phyloP scores from a whole-genome alignment of 768 basidiomycete genomes.

The Hygrocybe coccinea region DNA sequence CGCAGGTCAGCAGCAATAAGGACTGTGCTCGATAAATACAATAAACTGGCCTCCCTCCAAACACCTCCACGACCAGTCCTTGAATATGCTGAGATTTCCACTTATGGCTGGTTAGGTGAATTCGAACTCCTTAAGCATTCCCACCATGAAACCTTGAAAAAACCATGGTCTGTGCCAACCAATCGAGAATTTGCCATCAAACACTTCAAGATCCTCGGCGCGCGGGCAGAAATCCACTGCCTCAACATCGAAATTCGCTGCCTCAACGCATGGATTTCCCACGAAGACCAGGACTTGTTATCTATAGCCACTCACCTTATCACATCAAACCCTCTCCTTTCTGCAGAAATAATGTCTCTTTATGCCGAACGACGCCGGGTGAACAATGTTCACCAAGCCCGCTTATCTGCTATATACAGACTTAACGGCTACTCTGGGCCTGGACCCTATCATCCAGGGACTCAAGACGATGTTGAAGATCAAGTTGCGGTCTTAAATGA shows the following conservation, averaged over 20 bases:
- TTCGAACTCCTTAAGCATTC: slow-evolving; percentile 16
- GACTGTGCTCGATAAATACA: slow-evolving; percentile 23
- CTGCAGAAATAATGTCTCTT: no score
- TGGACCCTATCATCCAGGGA: no score
- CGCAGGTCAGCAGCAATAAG: slow-evolving; percentile 22
- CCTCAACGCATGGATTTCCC: slow-evolving; percentile 11
- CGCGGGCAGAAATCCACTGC: slow-evolving; percentile 22
- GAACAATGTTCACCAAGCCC: no score
- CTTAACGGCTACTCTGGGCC: no score
- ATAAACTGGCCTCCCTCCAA: slow-evolving; percentile 17
- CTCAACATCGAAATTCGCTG: slow-evolving; percentile 23
- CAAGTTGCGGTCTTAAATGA: no score
- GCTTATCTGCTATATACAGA: no score
- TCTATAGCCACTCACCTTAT: no score
- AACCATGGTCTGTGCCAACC: slow-evolving; percentile 19
- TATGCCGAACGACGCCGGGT: no score
- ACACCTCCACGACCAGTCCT: slow-evolving; percentile 14
- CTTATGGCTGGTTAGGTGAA: slow-evolving; percentile 16
- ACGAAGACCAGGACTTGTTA: no score
- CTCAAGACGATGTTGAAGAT: no score
- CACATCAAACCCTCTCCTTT: no score
- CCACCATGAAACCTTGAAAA: slow-evolving; percentile 18
- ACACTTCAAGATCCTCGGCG: slow-evolving; percentile 19
- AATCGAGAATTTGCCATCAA: slow-evolving; percentile 17
- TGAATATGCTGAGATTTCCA: slow-evolving; percentile 14